phyloP scores from a whole-genome alignment of 768 basidiomycete species.

The Termitomyces sp. region DNA sequence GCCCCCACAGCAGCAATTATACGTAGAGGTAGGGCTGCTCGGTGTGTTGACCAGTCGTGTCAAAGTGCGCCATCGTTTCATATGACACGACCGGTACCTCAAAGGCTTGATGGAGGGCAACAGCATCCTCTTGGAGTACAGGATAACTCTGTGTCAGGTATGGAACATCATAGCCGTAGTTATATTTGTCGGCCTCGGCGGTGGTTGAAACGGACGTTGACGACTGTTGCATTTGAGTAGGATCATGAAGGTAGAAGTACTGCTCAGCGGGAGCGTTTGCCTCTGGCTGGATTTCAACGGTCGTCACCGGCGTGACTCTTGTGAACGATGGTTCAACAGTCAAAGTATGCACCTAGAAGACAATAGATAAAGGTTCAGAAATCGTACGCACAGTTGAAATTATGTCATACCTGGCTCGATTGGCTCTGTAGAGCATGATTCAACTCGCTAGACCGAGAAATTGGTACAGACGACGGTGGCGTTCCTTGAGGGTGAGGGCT shows the following conservation, averaged over 20 bases:
- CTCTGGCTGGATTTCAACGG: conserved; percentile 3
- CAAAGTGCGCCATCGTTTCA: conserved; percentile 8
- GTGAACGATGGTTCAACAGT: conserved; percentile 2
- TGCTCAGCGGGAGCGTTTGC: conserved; percentile 5
- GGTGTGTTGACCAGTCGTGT: conserved; percentile 1
- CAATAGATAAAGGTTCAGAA: neutral
- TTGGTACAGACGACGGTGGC: conserved; percentile 14
- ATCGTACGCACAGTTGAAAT: neutral
- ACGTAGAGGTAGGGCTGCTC: conserved; percentile 8
- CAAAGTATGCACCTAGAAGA: neutral
- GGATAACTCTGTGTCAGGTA: conserved; percentile 13
- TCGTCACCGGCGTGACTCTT: neutral
- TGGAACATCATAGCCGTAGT: conserved; percentile 9
- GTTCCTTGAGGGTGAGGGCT: conserved; percentile 21
- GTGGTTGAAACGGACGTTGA: neutral
- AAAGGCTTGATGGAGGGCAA: conserved; percentile 9
- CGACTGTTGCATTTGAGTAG: conserved; percentile 4
- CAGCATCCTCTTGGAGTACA: conserved; percentile 10
- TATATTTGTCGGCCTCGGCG: conserved; percentile 12
- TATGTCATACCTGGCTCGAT: conserved; percentile 18
- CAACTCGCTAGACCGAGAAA: conserved; percentile 30
- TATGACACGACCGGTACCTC: conserved; percentile 7
- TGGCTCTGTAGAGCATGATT: conserved; percentile 27
- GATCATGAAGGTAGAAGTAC: conserved; percentile 11
- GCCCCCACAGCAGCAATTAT: neutral